Base-by-base conservation (phyloP, 2,329 filamentous ascomycete genomes). In the Exophiala oligosperma region DNA sequence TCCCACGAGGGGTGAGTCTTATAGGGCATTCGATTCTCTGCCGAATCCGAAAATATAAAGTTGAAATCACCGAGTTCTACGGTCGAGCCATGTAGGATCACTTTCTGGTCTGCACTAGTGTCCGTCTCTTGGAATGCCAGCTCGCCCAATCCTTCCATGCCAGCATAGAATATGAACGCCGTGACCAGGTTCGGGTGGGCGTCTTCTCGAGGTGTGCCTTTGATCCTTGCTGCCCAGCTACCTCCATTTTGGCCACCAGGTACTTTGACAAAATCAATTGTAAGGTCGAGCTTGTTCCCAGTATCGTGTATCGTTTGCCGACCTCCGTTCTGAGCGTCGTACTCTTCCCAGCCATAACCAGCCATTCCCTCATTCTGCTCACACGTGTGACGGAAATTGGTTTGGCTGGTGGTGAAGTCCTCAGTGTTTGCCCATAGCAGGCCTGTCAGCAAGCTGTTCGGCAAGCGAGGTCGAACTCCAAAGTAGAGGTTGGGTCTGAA, bases 311-410 rank as follows among this genome's bases (percentile, higher is more conserved):
- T 93, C 0, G 89, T 90, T 75, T 99, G 91, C 23, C 90, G 81
- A 56, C 94, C 94, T 62, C 94, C 94, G 56, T 82, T 88, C 57
- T 94, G 84, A 23, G 92, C 87, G 74, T 99, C 94, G 73, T 95
- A 99, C 72, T 96, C 91, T 69, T 97, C 92, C 94, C 94, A 99
- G 62, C 94, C 94, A 73, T 99, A 99, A 56, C 93, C 93, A 49
- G 86, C 89, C 83, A 99, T 96, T 64, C 89, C 89, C 72, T 95
- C 91, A 72, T 94, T 85, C 73, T 99, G 94, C 74, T 97, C 94
- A 76, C 94, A 99, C 0, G 94, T 97, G 73, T 96, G 92, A 64
- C 94, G 87, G 68, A 97, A 89, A 60, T 50, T 56, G 23, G 28
- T 35, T 55, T 60, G 53, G 41, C 41, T 60, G 23, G 53, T 37